Conservation (phyloP, 768 basidiomycete species). For the Hypsizygus marmoreus region DNA sequence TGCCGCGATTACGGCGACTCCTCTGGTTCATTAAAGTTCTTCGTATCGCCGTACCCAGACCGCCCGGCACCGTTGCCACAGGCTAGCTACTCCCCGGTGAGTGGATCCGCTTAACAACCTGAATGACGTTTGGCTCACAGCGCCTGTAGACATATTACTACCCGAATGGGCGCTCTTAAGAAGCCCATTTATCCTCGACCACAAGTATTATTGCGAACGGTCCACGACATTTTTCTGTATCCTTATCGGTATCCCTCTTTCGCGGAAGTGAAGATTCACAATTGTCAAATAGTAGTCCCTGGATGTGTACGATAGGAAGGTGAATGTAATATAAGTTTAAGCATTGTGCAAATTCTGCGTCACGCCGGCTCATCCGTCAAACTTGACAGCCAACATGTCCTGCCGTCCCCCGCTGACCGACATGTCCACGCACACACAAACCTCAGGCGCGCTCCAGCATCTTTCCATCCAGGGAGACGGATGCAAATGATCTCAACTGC, state of each 20-base stretch:
- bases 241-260: background rate
- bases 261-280: background rate
- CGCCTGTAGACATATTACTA: conserved; percentile 12
- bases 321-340: conserved; percentile 18
- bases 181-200: background rate
- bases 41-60: conserved; percentile 48
- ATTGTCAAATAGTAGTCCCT: conserved; percentile 9
- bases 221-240: conserved; percentile 1
- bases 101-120: background rate
- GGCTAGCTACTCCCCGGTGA: conserved; percentile 18
- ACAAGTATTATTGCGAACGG: background rate
- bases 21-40: conserved; percentile 52
- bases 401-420: background rate
- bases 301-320: conserved; percentile 21
- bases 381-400: conserved; percentile 11
- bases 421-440: background rate
- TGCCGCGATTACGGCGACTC: conserved; percentile 48
- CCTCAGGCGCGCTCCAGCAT: too few relatives aligned
- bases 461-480: background rate
- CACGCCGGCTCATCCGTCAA: conserved; percentile 9
- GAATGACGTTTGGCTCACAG: too few relatives aligned
- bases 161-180: conserved; percentile 13
- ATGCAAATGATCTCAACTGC: too few relatives aligned
- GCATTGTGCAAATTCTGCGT: conserved; percentile 5
- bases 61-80: conserved; percentile 31